Evolutionary conservation across 495 filamentous ascomycete species (phyloP).

Genomic region (Recurvomyces mirabilis): DNA sequence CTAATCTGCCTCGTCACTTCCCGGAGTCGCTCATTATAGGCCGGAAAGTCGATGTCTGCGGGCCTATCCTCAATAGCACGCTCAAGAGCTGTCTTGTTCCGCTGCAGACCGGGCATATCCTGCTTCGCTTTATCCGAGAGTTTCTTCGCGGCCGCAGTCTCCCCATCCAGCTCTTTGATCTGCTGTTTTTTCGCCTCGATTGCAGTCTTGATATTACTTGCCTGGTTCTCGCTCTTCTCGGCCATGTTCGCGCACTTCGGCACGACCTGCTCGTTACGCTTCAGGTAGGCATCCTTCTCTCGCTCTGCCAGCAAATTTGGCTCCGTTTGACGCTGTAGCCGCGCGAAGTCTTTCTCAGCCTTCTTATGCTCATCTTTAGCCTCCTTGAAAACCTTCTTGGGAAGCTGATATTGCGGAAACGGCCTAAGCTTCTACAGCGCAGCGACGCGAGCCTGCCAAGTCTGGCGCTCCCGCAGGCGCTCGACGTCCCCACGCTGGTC

Average conservation of each 20-base stretch:
- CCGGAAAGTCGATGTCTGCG: constrained; percentile 42
- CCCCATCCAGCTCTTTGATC: constrained; percentile 42
- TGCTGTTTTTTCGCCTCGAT: constrained; percentile 43
- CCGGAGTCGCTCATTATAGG: constrained; percentile 39
- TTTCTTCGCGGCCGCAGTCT: constrained; percentile 48
- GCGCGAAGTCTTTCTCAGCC: constrained; percentile 12
- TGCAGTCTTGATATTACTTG: constrained; percentile 37
- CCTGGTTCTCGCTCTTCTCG: constrained; percentile 40
- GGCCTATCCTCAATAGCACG: constrained; percentile 40
- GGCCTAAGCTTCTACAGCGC: constrained; percentile 55
- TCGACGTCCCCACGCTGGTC: constrained; percentile 73
- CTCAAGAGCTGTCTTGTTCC: constrained; percentile 36
- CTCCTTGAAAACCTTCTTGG: constrained; percentile 28
- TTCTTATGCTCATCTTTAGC: constrained; percentile 38
- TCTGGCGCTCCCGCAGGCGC: constrained; percentile 61
- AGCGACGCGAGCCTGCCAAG: constrained; percentile 52
- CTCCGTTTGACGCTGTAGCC: constrained; percentile 48
- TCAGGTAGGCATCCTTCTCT: constrained; percentile 28
- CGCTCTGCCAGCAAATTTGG: constrained; percentile 44
- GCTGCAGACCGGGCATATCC: constrained; percentile 36
- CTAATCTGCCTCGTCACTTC: constrained; percentile 38
- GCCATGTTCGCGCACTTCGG: constrained; percentile 39
- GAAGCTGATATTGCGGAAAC: constrained; percentile 48
- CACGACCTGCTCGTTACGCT: constrained; percentile 38
- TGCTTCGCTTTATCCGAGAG: constrained; percentile 40